Evolutionary conservation across 768 basidiomycete species (phyloP), one percentile per base, ranked within the genome.

Genomic region (Leccinum variicolor): DNA sequence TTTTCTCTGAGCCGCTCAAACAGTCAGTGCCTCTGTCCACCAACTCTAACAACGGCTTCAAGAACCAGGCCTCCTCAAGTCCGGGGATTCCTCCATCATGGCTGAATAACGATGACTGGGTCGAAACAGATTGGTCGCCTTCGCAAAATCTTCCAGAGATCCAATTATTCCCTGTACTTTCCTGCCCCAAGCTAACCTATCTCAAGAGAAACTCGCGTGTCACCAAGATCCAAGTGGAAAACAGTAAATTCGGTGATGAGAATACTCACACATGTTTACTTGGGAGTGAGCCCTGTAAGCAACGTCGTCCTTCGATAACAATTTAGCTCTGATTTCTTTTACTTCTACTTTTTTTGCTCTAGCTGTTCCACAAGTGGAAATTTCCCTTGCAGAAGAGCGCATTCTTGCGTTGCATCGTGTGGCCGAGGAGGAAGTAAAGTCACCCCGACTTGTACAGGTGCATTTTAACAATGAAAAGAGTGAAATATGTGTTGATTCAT

Each of bases 191-290:
- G 26, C 86, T 97, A 67, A 86, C 84, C 8, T 95, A 90, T 74
- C 90, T 89, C 69, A 90, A 85, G 67, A 81, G 81, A 41, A 80
- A 82, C 54, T 74, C 78, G 4, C 74, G 76, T 14, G 65, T 73
- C n/a, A 65, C 75, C 13, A 72, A 73, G 11, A 75, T 74, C 41
- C 74, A 77, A 28, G 69, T 72, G 4, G 78, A 79, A 57, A 73
- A 72, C 36, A 87, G 81, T 64, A 96, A 94, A 72, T 98, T 98
- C 67, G 95, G 94, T 1, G 75, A 80, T 31, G 95, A 98, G 70
- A 74, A 83, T 45, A 87, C 92, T 3, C 95, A 98, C 68, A 77
- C 79, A 0, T 98, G 94, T 70, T 76, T 89, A 45, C 80, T 94
- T 28, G 89, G 89, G 13, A 80, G 83, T 63, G 84, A 87, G 72